These are phyloP conservation scores for Prunus fruticosa DNA, from an alignment of 306 rosid species.

Conservation along the genomic window DNA sequence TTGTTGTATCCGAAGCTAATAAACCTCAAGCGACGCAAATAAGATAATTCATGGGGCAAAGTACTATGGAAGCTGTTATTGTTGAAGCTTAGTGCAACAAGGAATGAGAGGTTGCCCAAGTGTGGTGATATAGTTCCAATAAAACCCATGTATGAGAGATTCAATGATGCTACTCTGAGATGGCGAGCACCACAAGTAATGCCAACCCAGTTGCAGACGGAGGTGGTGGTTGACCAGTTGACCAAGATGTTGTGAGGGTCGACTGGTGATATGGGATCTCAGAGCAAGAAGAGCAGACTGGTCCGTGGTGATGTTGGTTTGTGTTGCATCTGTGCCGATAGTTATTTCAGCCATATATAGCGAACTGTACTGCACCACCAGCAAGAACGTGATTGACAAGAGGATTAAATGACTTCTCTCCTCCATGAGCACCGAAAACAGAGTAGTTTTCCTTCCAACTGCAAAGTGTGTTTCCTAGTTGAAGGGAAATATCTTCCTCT, in stretches of 20 bases:
- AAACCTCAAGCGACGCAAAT: no score
- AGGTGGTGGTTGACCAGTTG: constrained; percentile 17
- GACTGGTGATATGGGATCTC: constrained; percentile 11
- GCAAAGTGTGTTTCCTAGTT: no score
- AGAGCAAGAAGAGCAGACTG: constrained; percentile 24
- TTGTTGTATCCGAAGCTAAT: no score
- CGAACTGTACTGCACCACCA: background rate
- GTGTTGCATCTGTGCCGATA: background rate
- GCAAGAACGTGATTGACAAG: background rate
- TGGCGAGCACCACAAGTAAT: constrained; percentile 2
- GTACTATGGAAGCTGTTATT: constrained; percentile 14
- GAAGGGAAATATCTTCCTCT: no score
- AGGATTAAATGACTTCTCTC: background rate
- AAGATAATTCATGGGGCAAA: constrained; percentile 2
- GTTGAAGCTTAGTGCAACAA: background rate
- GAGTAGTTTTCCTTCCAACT: no score
- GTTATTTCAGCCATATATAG: no score
- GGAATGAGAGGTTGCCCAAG: constrained; percentile 21
- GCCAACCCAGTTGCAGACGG: constrained; percentile 27
- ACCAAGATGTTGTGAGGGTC: constrained; percentile 9
- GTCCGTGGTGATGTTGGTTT: constrained; percentile 12
- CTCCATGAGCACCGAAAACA: no score
- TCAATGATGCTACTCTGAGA: constrained; percentile 5
- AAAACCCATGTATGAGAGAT: constrained; percentile 14
- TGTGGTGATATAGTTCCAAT: constrained; percentile 11